phyloP scores from a whole-genome alignment of 768 basidiomycete genomes.

The Filobasidium wieringae region DNA sequence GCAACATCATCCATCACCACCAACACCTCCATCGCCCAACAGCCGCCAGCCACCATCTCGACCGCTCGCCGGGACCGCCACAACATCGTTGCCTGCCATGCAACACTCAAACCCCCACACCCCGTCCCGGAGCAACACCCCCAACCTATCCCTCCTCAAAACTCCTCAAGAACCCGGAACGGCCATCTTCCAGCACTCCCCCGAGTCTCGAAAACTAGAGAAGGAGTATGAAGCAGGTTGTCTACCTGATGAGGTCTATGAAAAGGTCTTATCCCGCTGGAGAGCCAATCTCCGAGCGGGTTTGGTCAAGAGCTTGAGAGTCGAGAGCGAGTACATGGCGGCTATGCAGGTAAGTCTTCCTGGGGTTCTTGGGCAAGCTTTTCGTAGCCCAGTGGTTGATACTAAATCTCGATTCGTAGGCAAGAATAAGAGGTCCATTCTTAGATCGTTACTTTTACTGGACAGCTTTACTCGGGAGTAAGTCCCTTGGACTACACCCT shows the following conservation, averaged over 20 bases:
- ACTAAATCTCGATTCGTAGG: neutral
- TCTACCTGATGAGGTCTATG: slow-evolving; percentile 36
- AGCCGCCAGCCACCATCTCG: too few relatives aligned
- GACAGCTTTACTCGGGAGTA: slow-evolving; percentile 38
- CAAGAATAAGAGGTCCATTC: slow-evolving; percentile 16
- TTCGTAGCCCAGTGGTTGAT: neutral
- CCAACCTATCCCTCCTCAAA: too few relatives aligned
- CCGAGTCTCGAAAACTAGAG: slow-evolving; percentile 15
- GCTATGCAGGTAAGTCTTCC: slow-evolving; percentile 26
- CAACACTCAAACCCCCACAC: too few relatives aligned
- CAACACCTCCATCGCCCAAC: too few relatives aligned
- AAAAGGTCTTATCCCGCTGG: slow-evolving; percentile 24
- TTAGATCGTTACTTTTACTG: slow-evolving; percentile 37
- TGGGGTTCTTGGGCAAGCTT: too few relatives aligned
- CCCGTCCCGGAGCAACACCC: too few relatives aligned
- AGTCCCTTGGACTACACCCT: slow-evolving; percentile 11
- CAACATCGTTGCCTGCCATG: too few relatives aligned
- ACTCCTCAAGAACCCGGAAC: too few relatives aligned
- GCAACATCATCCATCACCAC: too few relatives aligned
- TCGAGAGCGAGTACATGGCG: slow-evolving; percentile 30
- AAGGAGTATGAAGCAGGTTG: slow-evolving; percentile 31
- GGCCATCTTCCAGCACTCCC: slow-evolving; percentile 22
- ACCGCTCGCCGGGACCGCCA: too few relatives aligned
- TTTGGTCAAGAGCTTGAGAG: slow-evolving; percentile 23
- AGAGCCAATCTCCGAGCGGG: slow-evolving; percentile 21